Evolutionary conservation across 306 rosid genomes (phyloP).

Genomic region (Cucumis melo): DNA sequence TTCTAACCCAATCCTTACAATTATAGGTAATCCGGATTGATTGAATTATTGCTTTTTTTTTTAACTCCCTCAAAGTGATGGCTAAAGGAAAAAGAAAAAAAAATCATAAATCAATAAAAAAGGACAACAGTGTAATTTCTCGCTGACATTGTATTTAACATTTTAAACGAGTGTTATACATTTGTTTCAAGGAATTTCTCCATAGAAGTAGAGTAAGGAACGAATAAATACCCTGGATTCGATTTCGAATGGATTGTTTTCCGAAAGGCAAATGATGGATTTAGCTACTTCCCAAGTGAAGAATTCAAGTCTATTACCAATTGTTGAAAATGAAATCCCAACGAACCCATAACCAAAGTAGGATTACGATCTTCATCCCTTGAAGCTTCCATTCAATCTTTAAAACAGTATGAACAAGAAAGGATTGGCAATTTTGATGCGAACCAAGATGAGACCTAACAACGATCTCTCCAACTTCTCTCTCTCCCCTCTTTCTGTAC

Average conservation of each 20-base stretch:
- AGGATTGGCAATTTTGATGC: constrained; percentile 69
- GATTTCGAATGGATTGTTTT: background rate
- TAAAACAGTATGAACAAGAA: constrained; percentile 33
- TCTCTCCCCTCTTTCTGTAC: constrained; percentile 54
- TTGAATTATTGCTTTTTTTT: too few species aligned
- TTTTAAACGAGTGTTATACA: too few species aligned
- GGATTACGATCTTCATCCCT: background rate
- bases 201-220: background rate
- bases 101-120: too few species aligned
- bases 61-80: too few species aligned
- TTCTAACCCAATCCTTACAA: too few species aligned
- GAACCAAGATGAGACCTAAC: constrained; percentile 78
- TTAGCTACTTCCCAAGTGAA: background rate
- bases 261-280: background rate
- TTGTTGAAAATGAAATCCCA: background rate
- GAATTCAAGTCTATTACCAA: background rate
- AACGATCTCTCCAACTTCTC: constrained; percentile 30
- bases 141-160: too few species aligned
- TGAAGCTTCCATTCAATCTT: background rate
- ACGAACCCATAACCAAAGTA: background rate
- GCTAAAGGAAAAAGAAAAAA: too few species aligned
- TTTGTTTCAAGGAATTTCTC: too few species aligned
- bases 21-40: too few species aligned
- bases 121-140: too few species aligned
- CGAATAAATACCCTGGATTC: background rate